Percentiles rank a stretch among this genome's conserved stretches.
Evolutionary conservation across 2,329 filamentous ascomycete species (phyloP).

Genomic region (Ceratocystis ficicola): DNA sequence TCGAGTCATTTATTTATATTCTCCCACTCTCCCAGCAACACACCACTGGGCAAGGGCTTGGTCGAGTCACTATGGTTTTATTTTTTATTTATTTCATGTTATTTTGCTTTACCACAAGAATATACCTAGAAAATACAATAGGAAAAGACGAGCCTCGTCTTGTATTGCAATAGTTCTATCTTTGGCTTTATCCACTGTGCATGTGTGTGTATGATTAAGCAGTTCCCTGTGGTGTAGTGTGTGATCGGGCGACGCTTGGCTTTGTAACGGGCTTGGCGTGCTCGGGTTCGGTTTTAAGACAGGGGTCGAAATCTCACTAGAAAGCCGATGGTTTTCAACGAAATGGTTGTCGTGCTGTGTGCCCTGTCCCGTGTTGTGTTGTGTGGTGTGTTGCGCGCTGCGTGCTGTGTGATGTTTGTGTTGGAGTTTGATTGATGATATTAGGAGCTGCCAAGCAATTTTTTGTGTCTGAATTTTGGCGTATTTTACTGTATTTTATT

Average conservation of each 20-base stretch:
- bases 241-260: neutral
- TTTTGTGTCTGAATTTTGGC: neutral
- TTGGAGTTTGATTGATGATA: neutral
- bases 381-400: too few relatives aligned
- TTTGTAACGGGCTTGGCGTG: neutral
- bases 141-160: too few relatives aligned
- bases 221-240: neutral
- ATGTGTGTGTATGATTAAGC: too few relatives aligned
- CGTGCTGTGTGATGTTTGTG: neutral
- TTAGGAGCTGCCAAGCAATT: neutral
- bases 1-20: slow-evolving; percentile 7
- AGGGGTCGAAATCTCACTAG: neutral
- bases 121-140: neutral
- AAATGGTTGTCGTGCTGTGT: too few relatives aligned
- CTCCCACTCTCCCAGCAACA: slow-evolving; percentile 4
- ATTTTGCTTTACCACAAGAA: slow-evolving; percentile 1
- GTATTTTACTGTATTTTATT: neutral
- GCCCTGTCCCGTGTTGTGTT: too few relatives aligned
- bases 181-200: too few relatives aligned
- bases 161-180: too few relatives aligned
- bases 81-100: neutral
- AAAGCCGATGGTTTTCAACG: neutral
- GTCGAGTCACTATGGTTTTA: slow-evolving; percentile 4
- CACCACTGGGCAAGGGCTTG: neutral
- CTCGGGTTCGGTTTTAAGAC: neutral